phyloP scores from a whole-genome alignment of 1,139 yeast genomes.

The Yamadazyma dendronema region DNA sequence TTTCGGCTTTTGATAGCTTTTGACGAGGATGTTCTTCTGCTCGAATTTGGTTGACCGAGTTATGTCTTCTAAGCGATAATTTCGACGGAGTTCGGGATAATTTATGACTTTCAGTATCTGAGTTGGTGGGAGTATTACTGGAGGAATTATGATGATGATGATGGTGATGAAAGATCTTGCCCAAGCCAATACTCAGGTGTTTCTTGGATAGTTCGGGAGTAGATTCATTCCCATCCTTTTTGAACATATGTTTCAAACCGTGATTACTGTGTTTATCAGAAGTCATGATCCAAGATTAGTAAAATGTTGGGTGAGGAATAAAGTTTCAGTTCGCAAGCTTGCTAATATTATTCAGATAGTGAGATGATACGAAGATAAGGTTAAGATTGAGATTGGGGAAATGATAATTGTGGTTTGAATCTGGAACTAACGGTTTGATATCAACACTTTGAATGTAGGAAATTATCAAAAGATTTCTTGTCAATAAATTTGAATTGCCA shows the following conservation, averaged over 20 bases:
- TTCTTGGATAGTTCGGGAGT: conserved; percentile 12
- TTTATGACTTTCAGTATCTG: conserved; percentile 9
- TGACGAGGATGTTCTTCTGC: conserved; percentile 17
- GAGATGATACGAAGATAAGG: no score
- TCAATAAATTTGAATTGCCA: no score
- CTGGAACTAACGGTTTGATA: no score
- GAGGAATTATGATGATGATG: conserved; percentile 8
- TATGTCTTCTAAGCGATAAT: conserved; percentile 28
- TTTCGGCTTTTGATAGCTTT: conserved; percentile 37
- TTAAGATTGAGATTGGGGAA: no score
- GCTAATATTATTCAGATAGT: no score
- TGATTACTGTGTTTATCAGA: conserved; percentile 16
- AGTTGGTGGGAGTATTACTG: background rate
- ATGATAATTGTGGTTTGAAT: no score
- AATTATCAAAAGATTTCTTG: no score
- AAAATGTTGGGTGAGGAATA: background rate
- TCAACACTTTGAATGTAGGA: no score
- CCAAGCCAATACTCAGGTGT: conserved; percentile 24
- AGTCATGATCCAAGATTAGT: no score
- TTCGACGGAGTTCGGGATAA: conserved; percentile 24
- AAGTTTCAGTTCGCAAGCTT: no score
- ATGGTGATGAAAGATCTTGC: conserved; percentile 28
- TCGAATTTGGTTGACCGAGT: conserved; percentile 17
- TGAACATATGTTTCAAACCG: conserved; percentile 21
- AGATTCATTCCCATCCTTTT: conserved; percentile 17